Base-by-base conservation (phyloP, 1,139 yeast genomes). In the Pichia sp. region DNA sequence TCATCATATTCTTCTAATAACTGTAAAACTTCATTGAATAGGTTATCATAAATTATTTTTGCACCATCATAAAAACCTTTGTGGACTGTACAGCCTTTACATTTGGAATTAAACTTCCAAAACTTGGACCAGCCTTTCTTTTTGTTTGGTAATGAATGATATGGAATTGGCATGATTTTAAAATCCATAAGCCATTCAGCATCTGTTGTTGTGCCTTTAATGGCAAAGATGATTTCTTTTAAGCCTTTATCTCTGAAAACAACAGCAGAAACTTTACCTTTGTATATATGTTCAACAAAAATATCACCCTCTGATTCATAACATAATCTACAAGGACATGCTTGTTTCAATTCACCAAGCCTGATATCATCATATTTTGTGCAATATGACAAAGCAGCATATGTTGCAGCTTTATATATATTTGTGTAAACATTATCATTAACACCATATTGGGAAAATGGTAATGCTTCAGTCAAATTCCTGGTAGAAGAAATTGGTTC, bases 181-280 rank as follows among this genome's bases (percentile, higher is more conserved):
- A 81, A 66, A 67, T 83, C 82, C 42, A 79, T 73, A 22, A 73
- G 56, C 81, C 86, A 77, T 60, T 84, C 91, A 44, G 75, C 71
- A 11, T 70, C 65, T 7, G 84, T 73, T 1, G 80, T 71, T 0
- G 86, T 79, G 3, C 89, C 88, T 65, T 87, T 73, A 54, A 81
- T 79, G 38, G 68, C 72, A 55, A 78, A 60, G 52, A 74, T 53
- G 33, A 83, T 66, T 56, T 71, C 63, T 52, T 71, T 61, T 27
- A 63, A 52, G 5, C 53, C 46, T 19, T 68, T 62, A 59, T 81
- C 81, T 8, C 73, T 59, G 1, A 77, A 82, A 48, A 76, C 68
- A 56, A 66, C 73, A 6, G 80, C 87, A 0, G 83, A 73, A 0
- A 87, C 52, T 5, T 25, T 41, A 5, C 48, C 55, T 6, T 42